Conservation (phyloP, 768 basidiomycete genomes). For the Naganishia randhawae region DNA sequence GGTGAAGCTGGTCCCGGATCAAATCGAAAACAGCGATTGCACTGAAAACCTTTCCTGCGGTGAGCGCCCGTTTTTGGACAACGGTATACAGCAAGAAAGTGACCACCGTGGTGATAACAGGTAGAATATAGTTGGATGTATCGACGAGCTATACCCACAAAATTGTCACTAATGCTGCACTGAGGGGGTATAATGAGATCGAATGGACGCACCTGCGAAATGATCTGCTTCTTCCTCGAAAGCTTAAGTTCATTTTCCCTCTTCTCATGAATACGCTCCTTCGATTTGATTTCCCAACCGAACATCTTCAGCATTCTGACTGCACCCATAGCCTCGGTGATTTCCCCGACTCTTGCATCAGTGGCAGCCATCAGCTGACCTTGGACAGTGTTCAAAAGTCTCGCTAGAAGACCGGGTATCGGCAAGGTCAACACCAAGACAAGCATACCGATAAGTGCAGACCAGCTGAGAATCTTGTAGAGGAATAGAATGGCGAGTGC, state of each 20-base stretch:
- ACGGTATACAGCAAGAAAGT: constrained; percentile 61
- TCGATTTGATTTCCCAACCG: constrained; percentile 57
- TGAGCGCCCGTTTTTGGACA: constrained; percentile 52
- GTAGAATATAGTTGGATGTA: constrained; percentile 58
- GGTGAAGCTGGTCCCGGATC: constrained; percentile 55
- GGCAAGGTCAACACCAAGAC: constrained; percentile 59
- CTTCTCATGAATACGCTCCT: constrained; percentile 57
- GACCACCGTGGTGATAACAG: constrained; percentile 61
- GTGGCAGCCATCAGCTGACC: constrained; percentile 58
- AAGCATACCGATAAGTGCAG: constrained; percentile 60
- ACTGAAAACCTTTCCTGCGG: constrained; percentile 54
- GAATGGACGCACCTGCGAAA: constrained; percentile 50
- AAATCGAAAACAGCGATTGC: constrained; percentile 64
- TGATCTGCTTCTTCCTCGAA: constrained; percentile 58
- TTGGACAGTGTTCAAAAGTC: constrained; percentile 56
- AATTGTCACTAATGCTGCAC: constrained; percentile 50
- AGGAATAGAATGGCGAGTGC: constrained; percentile 53
- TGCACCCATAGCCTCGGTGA: constrained; percentile 55
- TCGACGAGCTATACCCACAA: constrained; percentile 47
- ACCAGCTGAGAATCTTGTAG: constrained; percentile 57
- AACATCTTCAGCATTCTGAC: constrained; percentile 68
- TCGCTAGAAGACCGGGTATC: constrained; percentile 59
- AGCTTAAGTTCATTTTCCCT: constrained; percentile 62
- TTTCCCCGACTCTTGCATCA: constrained; percentile 61
- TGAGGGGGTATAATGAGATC: background rate